phyloP scores from a whole-genome alignment of 176 grass and related monocot genomes.

The Oryza longistaminata region DNA sequence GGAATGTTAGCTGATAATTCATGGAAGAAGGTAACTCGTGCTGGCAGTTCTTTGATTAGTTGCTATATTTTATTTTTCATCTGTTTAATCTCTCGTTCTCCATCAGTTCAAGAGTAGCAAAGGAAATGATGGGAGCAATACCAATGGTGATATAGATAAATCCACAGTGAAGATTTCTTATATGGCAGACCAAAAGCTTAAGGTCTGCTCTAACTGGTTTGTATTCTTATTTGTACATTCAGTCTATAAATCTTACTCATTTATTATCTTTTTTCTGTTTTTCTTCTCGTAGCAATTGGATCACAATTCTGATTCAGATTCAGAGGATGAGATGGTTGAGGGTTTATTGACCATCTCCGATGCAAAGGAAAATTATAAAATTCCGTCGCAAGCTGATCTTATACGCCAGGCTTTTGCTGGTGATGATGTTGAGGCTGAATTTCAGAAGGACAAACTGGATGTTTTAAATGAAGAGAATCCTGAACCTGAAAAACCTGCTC shows the following conservation, averaged over 20 bases:
- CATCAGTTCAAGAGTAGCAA: conserved; percentile 53
- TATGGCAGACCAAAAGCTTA: conserved; percentile 21
- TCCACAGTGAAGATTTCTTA: conserved; percentile 36
- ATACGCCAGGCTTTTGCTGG: conserved; percentile 86
- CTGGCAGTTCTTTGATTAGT: conserved; percentile 1
- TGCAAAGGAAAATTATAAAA: conserved; percentile 56
- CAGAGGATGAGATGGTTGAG: conserved; percentile 87
- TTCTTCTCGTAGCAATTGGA: conserved; percentile 48
- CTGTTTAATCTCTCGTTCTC: background rate
- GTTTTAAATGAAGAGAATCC: conserved; percentile 84
- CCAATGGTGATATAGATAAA: conserved; percentile 17
- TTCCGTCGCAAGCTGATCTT: conserved; percentile 81
- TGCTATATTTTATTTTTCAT: background rate
- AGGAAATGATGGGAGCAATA: conserved; percentile 33
- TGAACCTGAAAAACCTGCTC: conserved; percentile 88
- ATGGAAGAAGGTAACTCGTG: conserved; percentile 76
- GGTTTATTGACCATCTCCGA: conserved; percentile 61
- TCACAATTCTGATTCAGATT: conserved; percentile 59
- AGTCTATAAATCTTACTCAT: conserved; percentile 15
- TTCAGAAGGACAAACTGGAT: conserved; percentile 74
- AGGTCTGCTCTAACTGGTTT: conserved; percentile 44
- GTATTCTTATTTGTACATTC: conserved; percentile 24
- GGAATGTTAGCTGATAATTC: conserved; percentile 69
- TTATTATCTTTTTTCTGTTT: background rate
- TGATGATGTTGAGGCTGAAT: conserved; percentile 96